Conservation (phyloP, 2,329 filamentous ascomycete species). For the Ascocoryne sarcoides region DNA sequence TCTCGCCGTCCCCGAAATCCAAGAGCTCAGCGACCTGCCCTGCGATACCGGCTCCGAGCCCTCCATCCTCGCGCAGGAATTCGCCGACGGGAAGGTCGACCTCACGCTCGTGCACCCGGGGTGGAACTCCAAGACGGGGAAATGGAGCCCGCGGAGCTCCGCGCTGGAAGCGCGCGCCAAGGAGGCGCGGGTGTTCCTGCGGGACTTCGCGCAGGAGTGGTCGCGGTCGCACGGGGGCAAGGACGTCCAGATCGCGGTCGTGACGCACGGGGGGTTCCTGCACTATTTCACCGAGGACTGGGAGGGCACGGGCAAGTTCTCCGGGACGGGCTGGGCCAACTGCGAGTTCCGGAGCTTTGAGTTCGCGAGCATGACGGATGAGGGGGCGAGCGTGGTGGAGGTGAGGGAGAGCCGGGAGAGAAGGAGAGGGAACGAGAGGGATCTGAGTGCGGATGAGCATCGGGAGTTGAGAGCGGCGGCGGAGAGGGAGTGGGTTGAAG, state of each 20-base stretch:
- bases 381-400: constrained; percentile 20
- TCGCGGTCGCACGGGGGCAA: constrained; percentile 20
- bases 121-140: constrained; percentile 61
- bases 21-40: constrained; percentile 67
- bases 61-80: constrained; percentile 48
- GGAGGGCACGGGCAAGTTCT: constrained; percentile 38
- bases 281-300: constrained; percentile 83
- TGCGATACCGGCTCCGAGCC: constrained; percentile 65
- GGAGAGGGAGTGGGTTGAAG: constrained; percentile 14
- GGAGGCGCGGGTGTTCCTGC: constrained; percentile 51
- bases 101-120: constrained; percentile 48
- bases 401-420: constrained; percentile 19
- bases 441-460: constrained; percentile 22
- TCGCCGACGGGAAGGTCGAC: constrained; percentile 48
- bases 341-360: constrained; percentile 24
- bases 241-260: constrained; percentile 61
- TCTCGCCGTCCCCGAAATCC: constrained; percentile 62
- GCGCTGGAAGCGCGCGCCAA: constrained; percentile 34
- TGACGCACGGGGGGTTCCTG: constrained; percentile 75
- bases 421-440: constrained; percentile 18
- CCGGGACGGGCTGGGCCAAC: constrained; percentile 27
- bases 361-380: constrained; percentile 15
- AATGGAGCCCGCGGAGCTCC: constrained; percentile 10
- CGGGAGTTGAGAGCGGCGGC: constrained; percentile 15
- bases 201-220: constrained; percentile 29